Evolutionary conservation across 2,329 filamentous ascomycete genomes (phyloP), one percentile per base, ranked within the genome.

Genomic region (Karstenula rhodostoma): DNA sequence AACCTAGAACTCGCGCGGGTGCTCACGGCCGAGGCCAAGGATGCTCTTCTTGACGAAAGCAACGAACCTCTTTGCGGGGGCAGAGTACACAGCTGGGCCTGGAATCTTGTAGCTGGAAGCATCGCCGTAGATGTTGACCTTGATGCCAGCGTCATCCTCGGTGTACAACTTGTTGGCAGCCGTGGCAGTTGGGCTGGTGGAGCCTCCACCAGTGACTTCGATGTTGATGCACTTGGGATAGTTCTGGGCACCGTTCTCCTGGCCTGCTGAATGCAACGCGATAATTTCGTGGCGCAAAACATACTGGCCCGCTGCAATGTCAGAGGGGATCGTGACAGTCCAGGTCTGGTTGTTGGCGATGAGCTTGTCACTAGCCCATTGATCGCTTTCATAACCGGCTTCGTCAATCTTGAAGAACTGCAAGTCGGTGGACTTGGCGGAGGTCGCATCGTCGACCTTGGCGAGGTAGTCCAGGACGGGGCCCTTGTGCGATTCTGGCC

Each of bases 401-500:
- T 82, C 82, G 42, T 84, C 82, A 60, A 90, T 89, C 82, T 90
- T 90, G 83, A 88, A 86, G 76, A 85, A 90, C 64, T 84, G 75
- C 32, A 89, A 81, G 5, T 77, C 70, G 2, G 74, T 77, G 75
- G 86, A 85, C 74, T 85, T 82, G 58, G 83, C 85, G 0, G 74
- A 73, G 40, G 83, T 79, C 74, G 85, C 89, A 73, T 87, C 82
- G 23, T 83, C 86, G 13, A 66, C 65, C 67, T 82, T 82, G 57
- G 88, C 88, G 17, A 90, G 78, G 79, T 90, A 90, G 73, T 84
- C 84, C 63, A 90, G 82, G 67, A 90, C 84, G 9, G 88, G 87
- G 2, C 87, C 87, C 65, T 88, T 82, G 79, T 91, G 86, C 57
- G 82, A 84, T 10, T 84, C 80, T n/a, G 89, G 88, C 89, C 89